These are phyloP conservation scores for Massariosphaeria phaeospora DNA, from an alignment of 495 filamentous ascomycete species.

Conservation along the genomic window DNA sequence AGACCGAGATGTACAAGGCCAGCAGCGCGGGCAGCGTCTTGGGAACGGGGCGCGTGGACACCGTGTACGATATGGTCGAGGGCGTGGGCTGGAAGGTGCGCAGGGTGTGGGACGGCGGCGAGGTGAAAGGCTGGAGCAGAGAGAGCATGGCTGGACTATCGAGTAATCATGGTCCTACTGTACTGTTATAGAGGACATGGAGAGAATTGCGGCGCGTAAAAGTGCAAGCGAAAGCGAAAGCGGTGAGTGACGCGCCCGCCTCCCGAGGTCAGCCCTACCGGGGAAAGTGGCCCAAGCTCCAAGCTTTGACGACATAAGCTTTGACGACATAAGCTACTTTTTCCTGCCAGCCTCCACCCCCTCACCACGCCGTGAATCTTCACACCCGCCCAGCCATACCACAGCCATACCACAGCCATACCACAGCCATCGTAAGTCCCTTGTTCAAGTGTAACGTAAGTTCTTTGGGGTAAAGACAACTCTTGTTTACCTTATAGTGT, in stretches of 20 bases:
- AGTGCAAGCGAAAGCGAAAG: too few relatives aligned
- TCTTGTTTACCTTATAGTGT: background rate
- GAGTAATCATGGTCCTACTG: background rate
- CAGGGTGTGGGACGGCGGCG: slow-evolving; percentile 19
- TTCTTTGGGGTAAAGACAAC: too few relatives aligned
- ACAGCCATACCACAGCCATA: too few relatives aligned
- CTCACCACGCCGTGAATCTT: background rate
- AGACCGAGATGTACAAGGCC: slow-evolving; percentile 13
- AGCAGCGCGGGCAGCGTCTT: slow-evolving; percentile 31
- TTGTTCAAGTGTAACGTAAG: too few relatives aligned
- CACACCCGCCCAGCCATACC: too few relatives aligned
- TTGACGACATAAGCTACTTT: too few relatives aligned
- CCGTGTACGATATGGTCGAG: slow-evolving; percentile 37
- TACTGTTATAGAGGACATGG: background rate
- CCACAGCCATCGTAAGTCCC: too few relatives aligned
- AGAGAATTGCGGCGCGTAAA: too few relatives aligned
- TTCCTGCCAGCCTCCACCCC: background rate
- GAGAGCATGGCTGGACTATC: slow-evolving; percentile 11
- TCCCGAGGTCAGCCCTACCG: slow-evolving; percentile 10
- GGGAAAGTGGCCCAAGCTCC: slow-evolving; percentile 6
- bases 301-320: too few relatives aligned
- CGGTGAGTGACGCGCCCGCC: too few relatives aligned
- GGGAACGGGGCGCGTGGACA: slow-evolving; percentile 33
- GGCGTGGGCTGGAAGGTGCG: slow-evolving; percentile 31
- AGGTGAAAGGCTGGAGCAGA: slow-evolving; percentile 12